Conservation (phyloP, 306 rosid species). For the Trifolium subterraneum region DNA sequence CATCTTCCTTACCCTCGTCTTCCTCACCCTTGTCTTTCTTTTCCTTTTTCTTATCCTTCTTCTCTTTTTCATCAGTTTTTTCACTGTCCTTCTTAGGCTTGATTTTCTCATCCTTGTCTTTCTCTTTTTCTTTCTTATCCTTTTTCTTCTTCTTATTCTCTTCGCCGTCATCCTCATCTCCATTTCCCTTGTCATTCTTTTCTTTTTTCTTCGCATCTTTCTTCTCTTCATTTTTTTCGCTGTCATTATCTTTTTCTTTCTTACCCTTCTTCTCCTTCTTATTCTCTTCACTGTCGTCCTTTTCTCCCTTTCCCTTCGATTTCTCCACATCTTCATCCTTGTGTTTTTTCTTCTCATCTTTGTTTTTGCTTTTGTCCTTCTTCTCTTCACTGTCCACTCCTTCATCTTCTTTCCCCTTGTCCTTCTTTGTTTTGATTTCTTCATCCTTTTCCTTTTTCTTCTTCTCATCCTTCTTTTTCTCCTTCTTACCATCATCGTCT, state of each 20-base stretch:
- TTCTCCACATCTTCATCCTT: constrained; percentile 32
- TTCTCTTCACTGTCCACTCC: constrained; percentile 22
- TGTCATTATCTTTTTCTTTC: constrained; percentile 15
- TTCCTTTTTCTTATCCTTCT: constrained; percentile 32
- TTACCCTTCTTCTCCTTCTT: constrained; percentile 12
- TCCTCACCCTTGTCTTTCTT: constrained; percentile 14
- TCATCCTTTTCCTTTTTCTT: constrained; percentile 20
- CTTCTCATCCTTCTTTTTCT: constrained; percentile 10
- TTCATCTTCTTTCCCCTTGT: constrained; percentile 18
- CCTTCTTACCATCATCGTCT: background rate
- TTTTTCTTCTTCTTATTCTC: background rate
- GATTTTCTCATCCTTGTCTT: constrained; percentile 16
- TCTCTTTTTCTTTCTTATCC: constrained; percentile 27
- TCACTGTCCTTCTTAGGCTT: background rate
- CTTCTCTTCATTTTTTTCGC: constrained; percentile 8
- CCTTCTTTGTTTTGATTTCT: background rate
- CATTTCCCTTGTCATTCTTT: constrained; percentile 37
- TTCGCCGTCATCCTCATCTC: constrained; percentile 9
- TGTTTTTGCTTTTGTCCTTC: constrained; percentile 12
- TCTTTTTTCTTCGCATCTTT: constrained; percentile 30
- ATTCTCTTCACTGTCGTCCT: background rate
- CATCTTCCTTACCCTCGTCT: background rate
- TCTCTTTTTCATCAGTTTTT: constrained; percentile 19
- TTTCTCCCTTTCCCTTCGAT: constrained; percentile 27
- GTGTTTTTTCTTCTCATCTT: constrained; percentile 30